Base-by-base conservation (phyloP, 129 eudicot species). In the Cynara cardunculus region DNA sequence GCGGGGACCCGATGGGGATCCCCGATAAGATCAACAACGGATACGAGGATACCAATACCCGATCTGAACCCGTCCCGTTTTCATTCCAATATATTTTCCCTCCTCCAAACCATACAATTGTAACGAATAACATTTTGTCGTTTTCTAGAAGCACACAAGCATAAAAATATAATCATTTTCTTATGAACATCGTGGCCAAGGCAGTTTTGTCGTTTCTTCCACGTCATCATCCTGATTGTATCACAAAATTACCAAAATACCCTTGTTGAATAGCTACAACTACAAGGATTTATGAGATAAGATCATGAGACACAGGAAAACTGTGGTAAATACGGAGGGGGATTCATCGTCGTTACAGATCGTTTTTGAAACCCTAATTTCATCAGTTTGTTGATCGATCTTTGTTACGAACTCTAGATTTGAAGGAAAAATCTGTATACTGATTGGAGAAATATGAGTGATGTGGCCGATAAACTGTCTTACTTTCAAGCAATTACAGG, bases 401-500 rank as follows among this genome's bases (percentile, higher is more conserved):
- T 34, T 31, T 25, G 25, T 4, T 4, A 5, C 14, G 6, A 31
- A 18, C 34, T 31, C 22, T 78, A 49, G 46, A 25, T 34, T 18
- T 22, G 18, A 24, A 18, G 14, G 14, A 41, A 3, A 37, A 78
- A 18, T 27, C 21, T 69, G 41, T 68, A 21, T 9, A 71, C 71
- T 53, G 70, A 70, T 79, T 25, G 56, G 21, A 56, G 62, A 12
- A 71, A 19, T 31, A 94, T 94, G 98, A 91, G 81, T 31, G 98
- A 94, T 39, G 88, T 86, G 4, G 84, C 85, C 3, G 98, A 94
- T 21, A 91, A 94, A 86, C n/a, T 94, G 34, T 89, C 95, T 4
- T 91, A 87, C 61, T 91, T 94, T 62, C 98, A 89, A 88, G 98
- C 97, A 6, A 84, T 94, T 30, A 94, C 98, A 18, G 98, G 98